Conservation (phyloP, 2,329 filamentous ascomycete species). For the Ophiostoma triangulosporum region DNA sequence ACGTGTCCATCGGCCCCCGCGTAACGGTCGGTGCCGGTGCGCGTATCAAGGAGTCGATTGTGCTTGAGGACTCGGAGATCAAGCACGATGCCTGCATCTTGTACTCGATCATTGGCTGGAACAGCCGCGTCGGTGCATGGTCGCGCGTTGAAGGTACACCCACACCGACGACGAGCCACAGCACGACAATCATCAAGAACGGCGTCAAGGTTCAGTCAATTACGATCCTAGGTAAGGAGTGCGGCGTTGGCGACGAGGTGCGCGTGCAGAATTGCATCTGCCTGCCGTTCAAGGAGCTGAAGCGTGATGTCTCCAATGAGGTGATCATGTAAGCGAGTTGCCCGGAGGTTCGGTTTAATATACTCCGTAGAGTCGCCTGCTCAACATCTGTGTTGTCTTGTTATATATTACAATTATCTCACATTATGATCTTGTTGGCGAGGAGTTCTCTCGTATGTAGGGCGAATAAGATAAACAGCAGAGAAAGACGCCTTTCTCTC, state of each 20-base stretch:
- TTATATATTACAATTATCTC: background rate
- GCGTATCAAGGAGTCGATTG: constrained; percentile 89
- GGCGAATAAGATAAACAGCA: too few relatives aligned
- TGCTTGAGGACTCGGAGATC: constrained; percentile 88
- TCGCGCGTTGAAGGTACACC: constrained; percentile 93
- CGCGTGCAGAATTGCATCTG: constrained; percentile 97
- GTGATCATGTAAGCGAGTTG: constrained; percentile 68
- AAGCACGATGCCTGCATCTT: constrained; percentile 93
- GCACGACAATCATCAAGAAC: constrained; percentile 91
- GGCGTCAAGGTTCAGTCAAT: constrained; percentile 98
- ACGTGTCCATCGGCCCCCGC: constrained; percentile 90
- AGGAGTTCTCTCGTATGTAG: too few relatives aligned
- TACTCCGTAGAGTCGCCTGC: background rate
- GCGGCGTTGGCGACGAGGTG: constrained; percentile 82
- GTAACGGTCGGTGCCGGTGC: constrained; percentile 73
- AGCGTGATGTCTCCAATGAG: constrained; percentile 75
- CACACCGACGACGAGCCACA: constrained; percentile 74
- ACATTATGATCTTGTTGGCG: too few relatives aligned
- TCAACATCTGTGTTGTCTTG: background rate
- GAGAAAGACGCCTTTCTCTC: too few relatives aligned
- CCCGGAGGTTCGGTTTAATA: background rate
- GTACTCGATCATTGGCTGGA: constrained; percentile 95
- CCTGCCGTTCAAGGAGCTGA: constrained; percentile 94
- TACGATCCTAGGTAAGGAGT: constrained; percentile 95
- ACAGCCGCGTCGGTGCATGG: constrained; percentile 93